These are phyloP conservation scores for Mycosphaerella sp. DNA, from an alignment of 2,329 filamentous ascomycete genomes.

Conservation along the genomic window DNA sequence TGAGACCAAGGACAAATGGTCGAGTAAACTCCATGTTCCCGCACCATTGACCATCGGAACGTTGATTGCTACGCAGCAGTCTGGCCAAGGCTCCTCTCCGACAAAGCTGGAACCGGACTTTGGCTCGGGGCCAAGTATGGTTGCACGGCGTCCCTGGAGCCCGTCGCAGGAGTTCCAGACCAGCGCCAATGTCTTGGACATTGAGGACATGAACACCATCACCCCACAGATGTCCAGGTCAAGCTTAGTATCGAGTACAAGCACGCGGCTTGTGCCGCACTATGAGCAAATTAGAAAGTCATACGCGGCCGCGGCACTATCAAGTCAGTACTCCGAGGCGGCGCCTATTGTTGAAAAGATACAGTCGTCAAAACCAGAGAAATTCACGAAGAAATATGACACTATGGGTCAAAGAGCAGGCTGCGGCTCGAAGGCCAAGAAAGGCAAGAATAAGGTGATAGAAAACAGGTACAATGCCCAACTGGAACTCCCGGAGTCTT, in stretches of 20 bases:
- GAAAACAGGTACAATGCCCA: slow-evolving; percentile 11
- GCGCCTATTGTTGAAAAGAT: slow-evolving; percentile 12
- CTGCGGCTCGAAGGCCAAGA: slow-evolving; percentile 9
- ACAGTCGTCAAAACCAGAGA: slow-evolving; percentile 1
- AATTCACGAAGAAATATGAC: slow-evolving; percentile 8
- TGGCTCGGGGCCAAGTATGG: neutral
- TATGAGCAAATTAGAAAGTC: no score
- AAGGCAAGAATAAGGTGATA: slow-evolving; percentile 4
- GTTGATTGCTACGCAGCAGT: neutral
- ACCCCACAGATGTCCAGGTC: no score
- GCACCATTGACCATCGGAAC: neutral
- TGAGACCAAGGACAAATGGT: neutral
- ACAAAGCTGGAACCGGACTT: neutral
- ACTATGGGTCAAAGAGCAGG: slow-evolving; percentile 20
- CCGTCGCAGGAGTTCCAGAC: no score
- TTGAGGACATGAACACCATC: no score
- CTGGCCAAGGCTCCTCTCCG: neutral
- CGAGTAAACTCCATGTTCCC: neutral
- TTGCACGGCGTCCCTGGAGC: no score
- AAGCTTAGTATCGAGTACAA: no score
- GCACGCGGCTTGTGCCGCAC: no score
- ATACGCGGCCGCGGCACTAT: neutral
- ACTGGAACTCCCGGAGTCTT: slow-evolving; percentile 10
- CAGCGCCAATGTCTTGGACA: no score
- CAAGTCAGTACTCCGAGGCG: neutral